These are phyloP conservation scores for Leccinellum luteum DNA, from an alignment of 768 basidiomycete genomes.

Conservation along the genomic window DNA sequence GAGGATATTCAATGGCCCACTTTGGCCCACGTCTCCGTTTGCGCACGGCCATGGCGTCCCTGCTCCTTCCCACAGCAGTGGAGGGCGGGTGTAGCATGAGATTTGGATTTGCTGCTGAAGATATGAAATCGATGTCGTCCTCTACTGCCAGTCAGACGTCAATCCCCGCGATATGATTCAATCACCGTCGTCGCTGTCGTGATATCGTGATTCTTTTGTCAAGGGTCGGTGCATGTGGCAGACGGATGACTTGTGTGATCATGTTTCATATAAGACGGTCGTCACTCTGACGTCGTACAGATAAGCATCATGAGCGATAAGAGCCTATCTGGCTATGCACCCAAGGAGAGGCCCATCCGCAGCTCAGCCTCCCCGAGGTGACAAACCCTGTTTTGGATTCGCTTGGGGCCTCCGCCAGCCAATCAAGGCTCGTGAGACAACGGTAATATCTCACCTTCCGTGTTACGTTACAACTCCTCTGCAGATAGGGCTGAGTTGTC, in stretches of 20 bases:
- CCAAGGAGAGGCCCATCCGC: too few species aligned
- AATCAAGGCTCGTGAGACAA: too few species aligned
- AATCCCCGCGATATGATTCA: not conserved
- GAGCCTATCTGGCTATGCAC: not conserved
- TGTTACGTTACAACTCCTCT: too few species aligned
- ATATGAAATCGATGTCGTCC: not conserved
- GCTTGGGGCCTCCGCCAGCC: too few species aligned
- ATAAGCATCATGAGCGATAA: not conserved
- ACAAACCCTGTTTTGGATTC: too few species aligned
- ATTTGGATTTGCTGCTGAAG: not conserved
- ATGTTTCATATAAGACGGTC: not conserved
- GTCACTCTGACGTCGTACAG: not conserved
- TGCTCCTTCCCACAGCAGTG: not conserved
- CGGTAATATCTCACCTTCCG: too few species aligned
- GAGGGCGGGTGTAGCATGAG: not conserved
- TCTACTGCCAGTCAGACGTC: not conserved
- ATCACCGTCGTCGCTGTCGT: not conserved
- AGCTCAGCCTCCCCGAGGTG: too few species aligned
- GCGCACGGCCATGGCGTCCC: too few species aligned
- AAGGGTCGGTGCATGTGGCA: not conserved
- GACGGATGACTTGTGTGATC: not conserved
- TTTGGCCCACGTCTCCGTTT: too few species aligned
- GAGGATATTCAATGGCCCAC: too few species aligned
- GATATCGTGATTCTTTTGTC: not conserved
- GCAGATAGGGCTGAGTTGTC: not conserved